These are phyloP conservation scores for Hirsutella rhossiliensis DNA, from an alignment of 2,329 filamentous ascomycete species.

Conservation along the genomic window DNA sequence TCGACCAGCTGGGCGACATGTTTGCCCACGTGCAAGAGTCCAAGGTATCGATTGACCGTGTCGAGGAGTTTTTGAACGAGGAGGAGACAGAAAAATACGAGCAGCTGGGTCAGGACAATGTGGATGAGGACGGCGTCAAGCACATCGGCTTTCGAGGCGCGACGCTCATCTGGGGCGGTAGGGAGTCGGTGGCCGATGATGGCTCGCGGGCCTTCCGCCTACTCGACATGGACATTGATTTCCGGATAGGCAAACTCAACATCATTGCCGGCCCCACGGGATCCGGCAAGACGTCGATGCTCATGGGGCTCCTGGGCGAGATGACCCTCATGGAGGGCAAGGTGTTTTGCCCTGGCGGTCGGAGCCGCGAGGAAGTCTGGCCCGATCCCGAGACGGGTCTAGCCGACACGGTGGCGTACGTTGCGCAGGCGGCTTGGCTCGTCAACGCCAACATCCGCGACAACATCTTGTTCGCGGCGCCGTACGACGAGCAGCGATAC, in stretches of 20 bases:
- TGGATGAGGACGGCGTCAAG: conserved; percentile 55
- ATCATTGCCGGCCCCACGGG: conserved; percentile 89
- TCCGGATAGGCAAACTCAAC: conserved; percentile 77
- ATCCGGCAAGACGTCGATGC: conserved; percentile 85
- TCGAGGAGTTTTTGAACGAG: conserved; percentile 86
- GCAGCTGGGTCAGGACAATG: conserved; percentile 61
- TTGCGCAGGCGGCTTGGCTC: conserved; percentile 92
- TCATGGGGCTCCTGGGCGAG: conserved; percentile 93
- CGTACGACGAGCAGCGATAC: conserved; percentile 73
- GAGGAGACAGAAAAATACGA: conserved; percentile 93
- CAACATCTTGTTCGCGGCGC: conserved; percentile 84
- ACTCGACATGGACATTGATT: conserved; percentile 72
- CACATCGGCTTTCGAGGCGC: conserved; percentile 77
- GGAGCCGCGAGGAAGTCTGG: conserved; percentile 73
- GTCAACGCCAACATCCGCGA: conserved; percentile 93
- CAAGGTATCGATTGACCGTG: conserved; percentile 91
- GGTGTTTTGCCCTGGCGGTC: conserved; percentile 76
- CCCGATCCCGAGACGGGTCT: conserved; percentile 74
- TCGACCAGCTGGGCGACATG: conserved; percentile 97
- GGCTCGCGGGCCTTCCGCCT: conserved; percentile 69
- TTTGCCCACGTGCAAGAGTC: conserved; percentile 95
- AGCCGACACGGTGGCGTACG: conserved; percentile 88
- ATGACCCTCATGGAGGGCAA: conserved; percentile 78
- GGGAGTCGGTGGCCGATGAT: conserved; percentile 46
- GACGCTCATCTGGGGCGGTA: conserved; percentile 80